Conservation (phyloP, 1,284 basidiomycete genomes). For the Agaricales sp. region DNA sequence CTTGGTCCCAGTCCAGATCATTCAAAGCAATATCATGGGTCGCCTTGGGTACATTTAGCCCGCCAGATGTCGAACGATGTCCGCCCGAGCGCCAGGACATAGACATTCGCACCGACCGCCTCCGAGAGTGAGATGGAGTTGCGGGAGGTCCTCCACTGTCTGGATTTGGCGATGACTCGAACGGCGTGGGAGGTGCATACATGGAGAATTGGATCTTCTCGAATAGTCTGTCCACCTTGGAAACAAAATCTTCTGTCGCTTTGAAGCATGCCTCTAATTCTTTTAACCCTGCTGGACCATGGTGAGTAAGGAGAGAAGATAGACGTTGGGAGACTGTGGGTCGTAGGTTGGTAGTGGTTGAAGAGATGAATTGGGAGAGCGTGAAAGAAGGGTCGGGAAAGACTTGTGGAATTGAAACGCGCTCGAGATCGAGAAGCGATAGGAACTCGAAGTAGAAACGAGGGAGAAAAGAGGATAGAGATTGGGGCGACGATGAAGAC, state of each 20-base stretch:
- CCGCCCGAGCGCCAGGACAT: constrained; percentile 51
- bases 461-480: constrained; percentile 59
- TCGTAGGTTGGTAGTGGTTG: constrained; percentile 66
- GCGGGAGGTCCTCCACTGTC: constrained; percentile 13
- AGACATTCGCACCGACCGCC: constrained; percentile 62
- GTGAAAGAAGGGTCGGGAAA: constrained; percentile 71
- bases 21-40: constrained; percentile 15
- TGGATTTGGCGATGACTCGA: constrained; percentile 10
- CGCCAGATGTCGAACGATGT: constrained; percentile 24
- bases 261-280: constrained; percentile 65
- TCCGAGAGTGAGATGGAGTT: constrained; percentile 23
- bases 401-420: constrained; percentile 66
- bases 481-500: constrained; percentile 16
- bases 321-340: constrained; percentile 77
- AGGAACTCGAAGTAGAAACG: constrained; percentile 67
- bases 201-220: constrained; percentile 56
- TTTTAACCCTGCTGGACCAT: constrained; percentile 52
- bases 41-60: constrained; percentile 15
- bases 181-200: constrained; percentile 13
- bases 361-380: constrained; percentile 72
- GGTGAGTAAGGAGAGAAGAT: constrained; percentile 49
- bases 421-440: constrained; percentile 59
- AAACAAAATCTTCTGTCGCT: constrained; percentile 74
- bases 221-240: constrained; percentile 59
- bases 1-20: constrained; percentile 74